These are phyloP conservation scores for Serendipita sp. DNA, from an alignment of 768 basidiomycete genomes.

Conservation along the genomic window DNA sequence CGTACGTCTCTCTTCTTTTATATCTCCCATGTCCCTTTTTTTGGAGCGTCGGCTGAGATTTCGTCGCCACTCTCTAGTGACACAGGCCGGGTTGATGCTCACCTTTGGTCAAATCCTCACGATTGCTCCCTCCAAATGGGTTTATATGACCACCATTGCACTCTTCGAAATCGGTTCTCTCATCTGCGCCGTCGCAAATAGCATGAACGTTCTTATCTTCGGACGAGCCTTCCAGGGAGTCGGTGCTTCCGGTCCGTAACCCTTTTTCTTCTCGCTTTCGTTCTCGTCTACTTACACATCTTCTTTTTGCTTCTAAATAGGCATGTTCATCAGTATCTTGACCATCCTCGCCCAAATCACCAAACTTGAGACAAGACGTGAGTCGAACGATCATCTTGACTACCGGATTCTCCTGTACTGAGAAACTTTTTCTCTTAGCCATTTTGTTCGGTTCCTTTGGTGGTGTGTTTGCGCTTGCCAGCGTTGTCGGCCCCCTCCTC, in stretches of 20 bases:
- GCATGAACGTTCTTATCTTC: conserved; percentile 18
- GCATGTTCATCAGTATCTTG: conserved; percentile 16
- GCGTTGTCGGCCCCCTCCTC: conserved; percentile 3
- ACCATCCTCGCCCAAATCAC: conserved; percentile 13
- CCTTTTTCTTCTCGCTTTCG: too few relatives aligned
- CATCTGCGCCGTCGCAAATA: background rate
- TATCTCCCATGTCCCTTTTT: too few relatives aligned
- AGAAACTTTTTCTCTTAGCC: conserved; percentile 15
- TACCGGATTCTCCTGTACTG: conserved; percentile 4
- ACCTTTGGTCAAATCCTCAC: conserved; percentile 21
- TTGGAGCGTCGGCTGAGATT: too few relatives aligned
- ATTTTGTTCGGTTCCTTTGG: conserved; percentile 28
- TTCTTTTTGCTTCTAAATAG: too few relatives aligned
- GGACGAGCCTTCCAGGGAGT: conserved; percentile 32
- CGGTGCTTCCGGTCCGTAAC: conserved; percentile 30
- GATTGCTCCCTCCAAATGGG: conserved; percentile 21
- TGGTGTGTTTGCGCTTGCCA: conserved; percentile 22
- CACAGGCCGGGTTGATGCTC: conserved; percentile 15
- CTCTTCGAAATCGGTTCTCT: conserved; percentile 29
- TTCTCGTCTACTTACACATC: too few relatives aligned
- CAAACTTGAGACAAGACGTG: background rate
- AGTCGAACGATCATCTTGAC: conserved; percentile 13
- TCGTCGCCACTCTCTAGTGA: conserved; percentile 7
- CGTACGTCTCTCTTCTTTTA: background rate
- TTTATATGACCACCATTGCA: conserved; percentile 15